Conservation (phyloP, 2,329 filamentous ascomycete genomes). For the Exserohilum turcica region DNA sequence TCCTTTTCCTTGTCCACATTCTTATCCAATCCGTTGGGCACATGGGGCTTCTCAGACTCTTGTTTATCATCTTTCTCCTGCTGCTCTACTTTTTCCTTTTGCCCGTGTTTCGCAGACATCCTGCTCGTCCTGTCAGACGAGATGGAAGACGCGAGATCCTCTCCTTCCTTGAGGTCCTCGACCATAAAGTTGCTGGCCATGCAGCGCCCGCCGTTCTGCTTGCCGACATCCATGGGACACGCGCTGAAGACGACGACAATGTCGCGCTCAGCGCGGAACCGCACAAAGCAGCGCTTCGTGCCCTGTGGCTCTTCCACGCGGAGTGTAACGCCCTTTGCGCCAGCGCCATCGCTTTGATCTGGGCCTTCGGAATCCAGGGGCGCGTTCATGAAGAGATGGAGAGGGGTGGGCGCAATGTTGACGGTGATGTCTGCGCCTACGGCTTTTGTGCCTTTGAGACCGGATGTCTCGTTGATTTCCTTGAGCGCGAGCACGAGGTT, state of each 20-base stretch:
- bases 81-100: constrained; percentile 15
- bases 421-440: constrained; percentile 56
- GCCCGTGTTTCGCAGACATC: constrained; percentile 20
- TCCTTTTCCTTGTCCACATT: constrained; percentile 5
- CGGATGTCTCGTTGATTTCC: constrained; percentile 54
- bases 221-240: constrained; percentile 47
- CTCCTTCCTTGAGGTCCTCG: constrained; percentile 35
- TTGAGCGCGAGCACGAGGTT: constrained; percentile 57
- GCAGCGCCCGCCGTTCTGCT: constrained; percentile 44
- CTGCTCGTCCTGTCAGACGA: constrained; percentile 23
- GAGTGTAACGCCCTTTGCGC: constrained; percentile 39
- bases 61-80: constrained; percentile 5
- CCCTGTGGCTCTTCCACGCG: constrained; percentile 40
- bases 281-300: constrained; percentile 43
- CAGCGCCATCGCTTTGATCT: constrained; percentile 21
- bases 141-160: constrained; percentile 28
- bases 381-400: constrained; percentile 52
- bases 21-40: too few relatives aligned
- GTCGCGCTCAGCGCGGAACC: constrained; percentile 45
- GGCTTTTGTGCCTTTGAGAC: constrained; percentile 53
- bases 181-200: constrained; percentile 50
- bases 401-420: constrained; percentile 54
- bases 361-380: constrained; percentile 27
- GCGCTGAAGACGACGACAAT: constrained; percentile 46
- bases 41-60: too few relatives aligned